Percentiles rank a stretch among this genome's conserved stretches.
Conservation (phyloP, 2,329 filamentous ascomycete genomes). For the Botrytis deweyae region DNA sequence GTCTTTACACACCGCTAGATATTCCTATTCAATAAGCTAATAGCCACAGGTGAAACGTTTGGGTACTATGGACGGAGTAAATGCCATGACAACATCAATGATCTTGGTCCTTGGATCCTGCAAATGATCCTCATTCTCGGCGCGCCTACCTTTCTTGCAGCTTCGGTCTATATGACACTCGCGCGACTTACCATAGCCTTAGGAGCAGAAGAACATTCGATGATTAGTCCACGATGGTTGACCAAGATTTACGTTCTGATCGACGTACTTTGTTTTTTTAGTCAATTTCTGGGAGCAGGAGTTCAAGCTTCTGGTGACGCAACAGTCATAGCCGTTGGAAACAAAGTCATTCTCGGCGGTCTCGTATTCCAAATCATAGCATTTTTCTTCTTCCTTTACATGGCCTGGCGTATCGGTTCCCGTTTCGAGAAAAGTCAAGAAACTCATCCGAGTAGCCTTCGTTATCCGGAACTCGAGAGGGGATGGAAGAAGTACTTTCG, state of each 20-base stretch:
- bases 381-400: neutral
- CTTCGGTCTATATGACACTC: slow-evolving; percentile 49
- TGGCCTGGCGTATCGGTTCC: neutral
- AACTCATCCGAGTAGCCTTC: neutral
- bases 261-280: slow-evolving; percentile 49
- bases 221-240: slow-evolving; percentile 46
- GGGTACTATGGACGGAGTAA: slow-evolving; percentile 24
- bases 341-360: neutral
- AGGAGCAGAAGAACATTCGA: slow-evolving; percentile 44
- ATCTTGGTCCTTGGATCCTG: slow-evolving; percentile 40
- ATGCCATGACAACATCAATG: neutral
- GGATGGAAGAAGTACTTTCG: slow-evolving; percentile 4
- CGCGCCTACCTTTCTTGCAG: slow-evolving; percentile 46
- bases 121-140: slow-evolving; percentile 46
- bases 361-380: neutral
- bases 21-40: neutral
- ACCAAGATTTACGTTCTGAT: slow-evolving; percentile 53
- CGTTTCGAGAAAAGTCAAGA: neutral
- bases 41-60: slow-evolving; percentile 23
- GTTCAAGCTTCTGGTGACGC: slow-evolving; percentile 16
- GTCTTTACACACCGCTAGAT: neutral
- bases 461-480: neutral
- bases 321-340: neutral
- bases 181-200: slow-evolving; percentile 43
- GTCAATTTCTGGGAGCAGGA: slow-evolving; percentile 44